Conservation (phyloP, 768 basidiomycete species). For the Leccinellum albellum region DNA sequence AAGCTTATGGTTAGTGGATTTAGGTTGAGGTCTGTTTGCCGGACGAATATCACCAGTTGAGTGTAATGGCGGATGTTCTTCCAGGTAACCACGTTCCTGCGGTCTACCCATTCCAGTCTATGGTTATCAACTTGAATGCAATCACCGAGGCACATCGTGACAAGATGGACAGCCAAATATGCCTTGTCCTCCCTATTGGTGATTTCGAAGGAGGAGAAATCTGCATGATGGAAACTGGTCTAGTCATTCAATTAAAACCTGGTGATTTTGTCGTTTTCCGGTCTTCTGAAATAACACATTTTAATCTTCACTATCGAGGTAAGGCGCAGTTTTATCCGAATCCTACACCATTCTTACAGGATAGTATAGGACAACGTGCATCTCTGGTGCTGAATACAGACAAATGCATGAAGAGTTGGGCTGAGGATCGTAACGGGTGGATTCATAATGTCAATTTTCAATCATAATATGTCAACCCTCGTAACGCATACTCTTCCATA, state of each 20-base stretch:
- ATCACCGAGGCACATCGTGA: not conserved
- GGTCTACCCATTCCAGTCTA: not conserved
- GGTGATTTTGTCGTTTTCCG: not conserved
- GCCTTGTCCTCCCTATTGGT: not conserved
- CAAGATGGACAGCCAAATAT: not conserved
- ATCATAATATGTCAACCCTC: too few species aligned
- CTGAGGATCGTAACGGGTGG: too few species aligned
- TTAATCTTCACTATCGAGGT: not conserved
- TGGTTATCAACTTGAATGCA: not conserved
- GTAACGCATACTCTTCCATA: too few species aligned
- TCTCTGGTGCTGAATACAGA: too few species aligned
- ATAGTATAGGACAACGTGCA: too few species aligned
- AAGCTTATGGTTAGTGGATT: not conserved
- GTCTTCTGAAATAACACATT: not conserved
- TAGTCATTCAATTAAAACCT: not conserved
- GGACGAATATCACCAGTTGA: not conserved
- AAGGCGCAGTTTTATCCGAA: not conserved
- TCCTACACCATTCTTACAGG: too few species aligned
- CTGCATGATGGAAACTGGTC: not conserved
- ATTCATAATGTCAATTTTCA: too few species aligned
- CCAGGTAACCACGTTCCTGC: not conserved
- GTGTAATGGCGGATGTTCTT: not conserved
- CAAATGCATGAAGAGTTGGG: too few species aligned
- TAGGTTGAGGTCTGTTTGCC: not conserved
- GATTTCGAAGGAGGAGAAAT: not conserved